These are phyloP conservation scores for Penicillium malachiteum DNA, from an alignment of 495 filamentous ascomycete genomes.

Conservation along the genomic window DNA sequence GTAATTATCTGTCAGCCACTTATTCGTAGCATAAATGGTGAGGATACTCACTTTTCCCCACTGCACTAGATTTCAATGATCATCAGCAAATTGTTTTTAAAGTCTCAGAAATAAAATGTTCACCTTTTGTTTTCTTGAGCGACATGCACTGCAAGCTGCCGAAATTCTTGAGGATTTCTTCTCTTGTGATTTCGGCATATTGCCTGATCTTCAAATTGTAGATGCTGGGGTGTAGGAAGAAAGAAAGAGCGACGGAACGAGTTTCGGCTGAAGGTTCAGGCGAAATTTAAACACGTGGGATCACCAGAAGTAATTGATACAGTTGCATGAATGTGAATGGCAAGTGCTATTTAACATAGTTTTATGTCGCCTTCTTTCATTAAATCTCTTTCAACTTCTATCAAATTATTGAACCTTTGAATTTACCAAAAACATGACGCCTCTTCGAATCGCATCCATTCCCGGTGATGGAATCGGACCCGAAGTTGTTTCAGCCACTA, in stretches of 20 bases:
- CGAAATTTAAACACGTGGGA: constrained; percentile 10
- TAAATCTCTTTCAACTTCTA: neutral
- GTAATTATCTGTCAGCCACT: neutral
- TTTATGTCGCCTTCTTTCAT: neutral
- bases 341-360: constrained; percentile 2
- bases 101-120: neutral
- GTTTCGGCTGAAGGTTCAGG: constrained; percentile 31
- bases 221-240: neutral
- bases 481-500: constrained; percentile 40
- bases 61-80: constrained; percentile 29
- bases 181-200: constrained; percentile 9
- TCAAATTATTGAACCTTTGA: neutral
- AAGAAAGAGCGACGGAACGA: constrained; percentile 1
- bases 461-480: constrained; percentile 45
- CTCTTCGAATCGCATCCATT: constrained; percentile 41
- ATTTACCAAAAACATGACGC: neutral
- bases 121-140: constrained; percentile 42
- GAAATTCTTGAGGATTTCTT: constrained; percentile 32
- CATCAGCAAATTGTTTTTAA: neutral
- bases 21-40: neutral
- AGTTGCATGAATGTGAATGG: too few relatives aligned
- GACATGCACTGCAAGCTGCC: constrained; percentile 38
- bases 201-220: neutral
- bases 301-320: too few relatives aligned
- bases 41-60: constrained; percentile 31